Evolutionary conservation across 345 rosid genomes (phyloP), one percentile per base, ranked within the genome.

Genomic region (Aquilaria sinensis): DNA sequence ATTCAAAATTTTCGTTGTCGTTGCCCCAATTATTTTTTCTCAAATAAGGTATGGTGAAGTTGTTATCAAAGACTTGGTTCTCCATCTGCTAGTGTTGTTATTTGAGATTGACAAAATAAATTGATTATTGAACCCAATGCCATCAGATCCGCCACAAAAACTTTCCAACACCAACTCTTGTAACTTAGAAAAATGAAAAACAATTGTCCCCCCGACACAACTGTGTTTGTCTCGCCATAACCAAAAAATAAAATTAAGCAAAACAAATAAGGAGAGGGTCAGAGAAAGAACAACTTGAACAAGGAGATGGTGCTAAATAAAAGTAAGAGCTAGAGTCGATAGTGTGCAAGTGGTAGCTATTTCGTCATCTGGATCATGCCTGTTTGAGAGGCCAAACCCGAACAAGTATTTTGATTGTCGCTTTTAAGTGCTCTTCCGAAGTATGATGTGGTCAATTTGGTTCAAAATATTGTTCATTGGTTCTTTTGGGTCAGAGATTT

Each of bases 181-280:
- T 1, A 74, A 75, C 3, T 72, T 83, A 29, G 63, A 75, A 31
- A 67, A 64, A 23, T 1, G 85, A 80, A 56, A 72, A 68, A 33
- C 81, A 78, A 29, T 64, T 51, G 30, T 64, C 80, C 51, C 78
- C 79, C 4, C 74, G 69, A 73, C 68, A 72, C 57, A 82, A 60
- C 87, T 79, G 87, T 11, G 96, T 85, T 75, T 82, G 83, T 37
- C 89, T 74, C 6, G 98, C 98, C 98, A 83, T 86, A 45, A 6
- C 4, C 41, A 45, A 31, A 1, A 30, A 5, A 46, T 15, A 52
- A 23, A 58, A 67, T 63, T 51, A 50, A 51, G 13, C 53, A n/a
- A 69, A 43, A 23, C 23, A 23, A 23, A 23, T 23, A 23, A 49
- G 9, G 6, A 57, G 10, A 37, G 9, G 23, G 23, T 23, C 23